Percentiles rank a stretch among this genome's conserved stretches.
Conservation (phyloP, 73 alveolate species). For the Paramecium bursaria region DNA sequence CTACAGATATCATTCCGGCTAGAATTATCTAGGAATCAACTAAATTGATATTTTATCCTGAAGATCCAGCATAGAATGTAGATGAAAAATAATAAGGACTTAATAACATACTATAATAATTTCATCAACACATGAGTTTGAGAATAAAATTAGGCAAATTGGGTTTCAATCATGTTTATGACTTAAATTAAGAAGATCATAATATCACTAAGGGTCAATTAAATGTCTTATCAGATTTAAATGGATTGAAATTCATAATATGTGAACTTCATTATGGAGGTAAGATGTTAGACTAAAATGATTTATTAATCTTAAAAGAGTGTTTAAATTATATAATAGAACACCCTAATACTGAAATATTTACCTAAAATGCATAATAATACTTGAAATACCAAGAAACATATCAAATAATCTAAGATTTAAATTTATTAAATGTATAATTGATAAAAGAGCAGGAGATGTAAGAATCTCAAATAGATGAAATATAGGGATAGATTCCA, state of each 20-base stretch:
- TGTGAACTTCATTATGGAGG: constrained; percentile 47
- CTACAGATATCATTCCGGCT: constrained; percentile 36
- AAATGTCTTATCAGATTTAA: neutral
- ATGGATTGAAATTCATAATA: neutral
- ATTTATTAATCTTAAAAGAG: constrained; percentile 9
- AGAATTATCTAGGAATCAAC: constrained; percentile 18
- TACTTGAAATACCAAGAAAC: neutral
- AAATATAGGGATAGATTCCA: too few relatives aligned
- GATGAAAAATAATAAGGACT: neutral
- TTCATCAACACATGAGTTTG: too few relatives aligned
- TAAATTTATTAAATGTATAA: neutral
- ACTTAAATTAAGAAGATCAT: constrained; percentile 26
- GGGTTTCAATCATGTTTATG: constrained; percentile 33
- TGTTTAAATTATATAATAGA: neutral
- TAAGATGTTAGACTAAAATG: constrained; percentile 22
- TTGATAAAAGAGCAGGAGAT: constrained; percentile 1
- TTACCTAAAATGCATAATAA: neutral
- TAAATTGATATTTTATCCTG: constrained; percentile 26
- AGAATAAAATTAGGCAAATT: constrained; percentile 21
- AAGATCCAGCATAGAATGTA: neutral
- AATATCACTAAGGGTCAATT: constrained; percentile 15
- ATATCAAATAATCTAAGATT: constrained; percentile 2
- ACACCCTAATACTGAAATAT: neutral
- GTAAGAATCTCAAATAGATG: too few relatives aligned
- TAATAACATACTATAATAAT: neutral